Base-by-base conservation (phyloP, 2,329 filamentous ascomycete genomes). In the Colletotrichum sp. region DNA sequence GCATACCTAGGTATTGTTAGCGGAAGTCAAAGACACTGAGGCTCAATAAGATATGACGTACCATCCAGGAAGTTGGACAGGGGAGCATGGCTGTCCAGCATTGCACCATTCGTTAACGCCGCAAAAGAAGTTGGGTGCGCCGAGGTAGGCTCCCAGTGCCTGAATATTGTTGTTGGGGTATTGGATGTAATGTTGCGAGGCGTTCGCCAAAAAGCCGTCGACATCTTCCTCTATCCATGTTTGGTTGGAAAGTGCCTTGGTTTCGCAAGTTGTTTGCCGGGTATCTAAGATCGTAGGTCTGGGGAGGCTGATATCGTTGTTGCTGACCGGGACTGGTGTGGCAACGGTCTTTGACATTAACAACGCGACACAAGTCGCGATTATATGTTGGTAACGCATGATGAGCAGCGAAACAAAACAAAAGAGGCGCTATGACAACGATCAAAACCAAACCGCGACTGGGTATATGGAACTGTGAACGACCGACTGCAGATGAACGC, bases 61-160 rank as follows among this genome's bases (percentile, higher is more conserved):
- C 76, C 75, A 78, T 4, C 66, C 72, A 9, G 75, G 75, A 2
- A 77, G 39, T 2, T 57, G 60, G 3, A 78, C 77, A 10, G 77
- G 77, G 13, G 71, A 55, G 28, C 77, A 78, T 8, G 77, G 77
- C 63, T 78, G 77, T 16, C 77, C 77, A 13, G 77, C 77, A 8
- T 74, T 75, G 18, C 77, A 78, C 63, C 72, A 74, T 12, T 39
- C 8, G 15, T 71, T 66, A 2, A 77, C 36, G 13, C 77, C 75
- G 32, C 75, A 78, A 28, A 71, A 75, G 63, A 78, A 78, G 62
- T 77, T 78, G 34, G 75, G 75, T 4, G 77, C 75, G 6, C 75
- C 72, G 18, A 78, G 57, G 8, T 60, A 72, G 5, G 72, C 69
- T 2, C 66, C 69, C 28, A 78, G 13, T 15, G 76, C 69, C n/a